Percentiles rank a stretch among this genome's conserved stretches.
phyloP scores from a whole-genome alignment of 176 grass and related monocot genomes.

The Themeda triandra region DNA sequence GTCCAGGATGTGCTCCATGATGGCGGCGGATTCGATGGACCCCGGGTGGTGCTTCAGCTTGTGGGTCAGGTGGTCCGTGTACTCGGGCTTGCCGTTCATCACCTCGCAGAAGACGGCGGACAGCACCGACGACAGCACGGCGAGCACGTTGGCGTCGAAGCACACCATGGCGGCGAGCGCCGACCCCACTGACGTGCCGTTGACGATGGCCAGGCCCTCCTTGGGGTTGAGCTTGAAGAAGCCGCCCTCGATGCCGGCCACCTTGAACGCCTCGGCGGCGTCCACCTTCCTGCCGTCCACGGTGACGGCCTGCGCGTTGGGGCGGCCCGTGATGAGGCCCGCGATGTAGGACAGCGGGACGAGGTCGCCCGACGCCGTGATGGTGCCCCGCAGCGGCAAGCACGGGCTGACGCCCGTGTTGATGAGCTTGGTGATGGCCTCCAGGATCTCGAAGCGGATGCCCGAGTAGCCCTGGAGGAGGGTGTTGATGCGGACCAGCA shows the following conservation, averaged over 20 bases:
- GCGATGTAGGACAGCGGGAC: too few species aligned
- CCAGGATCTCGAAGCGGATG: constrained; percentile 86
- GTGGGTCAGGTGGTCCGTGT: constrained; percentile 48
- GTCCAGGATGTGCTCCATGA: constrained; percentile 75
- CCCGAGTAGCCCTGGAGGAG: constrained; percentile 84
- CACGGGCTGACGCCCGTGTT: constrained; percentile 56
- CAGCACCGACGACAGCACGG: constrained; percentile 56
- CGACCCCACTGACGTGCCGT: too few species aligned
- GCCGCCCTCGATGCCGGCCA: too few species aligned
- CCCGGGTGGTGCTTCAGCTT: constrained; percentile 84
- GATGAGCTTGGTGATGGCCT: constrained; percentile 63
- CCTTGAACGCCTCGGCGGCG: too few species aligned
- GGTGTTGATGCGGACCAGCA: constrained; percentile 85
- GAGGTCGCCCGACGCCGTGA: too few species aligned
- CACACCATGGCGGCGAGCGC: constrained; percentile 64
- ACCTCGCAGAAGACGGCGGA: constrained; percentile 80
- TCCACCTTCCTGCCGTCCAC: too few species aligned
- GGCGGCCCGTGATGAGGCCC: too few species aligned
- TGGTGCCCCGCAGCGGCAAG: too few species aligned
- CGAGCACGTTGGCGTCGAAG: constrained; percentile 66
- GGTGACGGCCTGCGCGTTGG: too few species aligned
- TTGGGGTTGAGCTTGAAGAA: too few species aligned
- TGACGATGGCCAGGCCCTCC: too few species aligned
- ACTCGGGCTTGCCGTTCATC: constrained; percentile 86
- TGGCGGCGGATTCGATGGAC: constrained; percentile 78